Evolutionary conservation across 352 stramenopile species (phyloP), one percentile per base, ranked within the genome.

Genomic region (Phytophthora sp.): DNA sequence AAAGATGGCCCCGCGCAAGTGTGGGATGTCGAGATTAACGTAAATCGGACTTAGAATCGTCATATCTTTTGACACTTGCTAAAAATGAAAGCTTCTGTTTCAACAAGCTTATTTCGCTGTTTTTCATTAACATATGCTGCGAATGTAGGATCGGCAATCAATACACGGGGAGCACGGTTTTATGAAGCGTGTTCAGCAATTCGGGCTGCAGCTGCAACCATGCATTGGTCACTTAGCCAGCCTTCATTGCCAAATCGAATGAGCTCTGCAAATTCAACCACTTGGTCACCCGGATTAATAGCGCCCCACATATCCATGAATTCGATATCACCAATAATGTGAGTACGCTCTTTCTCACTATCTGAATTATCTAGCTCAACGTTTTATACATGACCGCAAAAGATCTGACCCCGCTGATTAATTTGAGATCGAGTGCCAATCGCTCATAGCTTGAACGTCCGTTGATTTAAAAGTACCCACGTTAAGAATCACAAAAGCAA

Each of bases 51-150:
- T 45, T 7, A 46, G 8, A 8, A 53, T 53, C 5, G 16, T 7
- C 30, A 33, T 35, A 9, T 27, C 27, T 2, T 39, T 4, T 42
- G 24, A 26, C 18, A 52, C 39, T 44, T 45, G 39, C 39, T 52
- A 29, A 58, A 49, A 36, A 58, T 49, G 35, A 36, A 39, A 7
- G n/a, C n/a, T 49, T n/a, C 49, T 7, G 51, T 38, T n/a, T 49
- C 51, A 16, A 58, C 2, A 36, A 35, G 6, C 26, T 9, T 35
- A n/a, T 47, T 36, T 7, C 35, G 21, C 18, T 49, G 51, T 15
- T 58, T 16, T 16, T 38, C 13, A 4, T 39, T 21, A 7, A 18
- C 16, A 12, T 49, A 58, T 18, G 7, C 7, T 4, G 24, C 23
- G 5, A 47, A 23, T 9, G 33, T 49, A 2, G 51, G 51, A 18